phyloP scores from a whole-genome alignment of 768 basidiomycete genomes.

The Naganishia kalamii region DNA sequence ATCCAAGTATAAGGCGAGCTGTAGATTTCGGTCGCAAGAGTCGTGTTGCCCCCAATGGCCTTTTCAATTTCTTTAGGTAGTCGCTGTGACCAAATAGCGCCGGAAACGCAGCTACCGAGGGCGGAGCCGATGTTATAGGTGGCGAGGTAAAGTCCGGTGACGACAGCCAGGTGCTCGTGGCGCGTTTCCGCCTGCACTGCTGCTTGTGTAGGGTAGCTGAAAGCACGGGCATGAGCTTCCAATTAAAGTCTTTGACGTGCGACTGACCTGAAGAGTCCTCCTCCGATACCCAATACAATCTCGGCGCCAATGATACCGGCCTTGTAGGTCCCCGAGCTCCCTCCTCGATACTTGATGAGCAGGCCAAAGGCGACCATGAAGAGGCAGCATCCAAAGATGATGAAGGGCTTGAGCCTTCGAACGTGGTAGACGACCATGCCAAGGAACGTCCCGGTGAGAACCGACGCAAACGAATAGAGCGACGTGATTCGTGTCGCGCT shows the following conservation, averaged over 20 bases:
- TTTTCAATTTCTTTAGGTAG: constrained; percentile 2
- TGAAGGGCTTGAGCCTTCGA: constrained; percentile 36
- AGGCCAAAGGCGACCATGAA: constrained; percentile 40
- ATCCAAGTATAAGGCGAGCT: constrained; percentile 33
- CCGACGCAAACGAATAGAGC: constrained; percentile 41
- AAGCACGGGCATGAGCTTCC: background rate
- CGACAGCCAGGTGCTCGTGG: constrained; percentile 34
- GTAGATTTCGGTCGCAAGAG: constrained; percentile 34
- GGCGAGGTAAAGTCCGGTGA: constrained; percentile 32
- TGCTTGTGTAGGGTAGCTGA: constrained; percentile 31
- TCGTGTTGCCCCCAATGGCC: constrained; percentile 27
- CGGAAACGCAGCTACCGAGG: constrained; percentile 25
- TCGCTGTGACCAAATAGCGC: constrained; percentile 33
- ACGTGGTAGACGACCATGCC: constrained; percentile 40
- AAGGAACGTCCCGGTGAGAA: constrained; percentile 34
- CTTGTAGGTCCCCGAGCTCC: constrained; percentile 13
- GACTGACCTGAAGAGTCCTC: constrained; percentile 13
- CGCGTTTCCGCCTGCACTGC: constrained; percentile 29
- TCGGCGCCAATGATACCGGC: constrained; percentile 34
- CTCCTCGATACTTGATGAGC: constrained; percentile 36
- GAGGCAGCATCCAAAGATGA: constrained; percentile 36
- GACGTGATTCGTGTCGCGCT: constrained; percentile 36
- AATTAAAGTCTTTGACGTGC: background rate
- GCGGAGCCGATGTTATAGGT: constrained; percentile 31
- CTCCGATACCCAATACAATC: constrained; percentile 36